Conservation (phyloP, 768 basidiomycete species). For the Terana coerulea region DNA sequence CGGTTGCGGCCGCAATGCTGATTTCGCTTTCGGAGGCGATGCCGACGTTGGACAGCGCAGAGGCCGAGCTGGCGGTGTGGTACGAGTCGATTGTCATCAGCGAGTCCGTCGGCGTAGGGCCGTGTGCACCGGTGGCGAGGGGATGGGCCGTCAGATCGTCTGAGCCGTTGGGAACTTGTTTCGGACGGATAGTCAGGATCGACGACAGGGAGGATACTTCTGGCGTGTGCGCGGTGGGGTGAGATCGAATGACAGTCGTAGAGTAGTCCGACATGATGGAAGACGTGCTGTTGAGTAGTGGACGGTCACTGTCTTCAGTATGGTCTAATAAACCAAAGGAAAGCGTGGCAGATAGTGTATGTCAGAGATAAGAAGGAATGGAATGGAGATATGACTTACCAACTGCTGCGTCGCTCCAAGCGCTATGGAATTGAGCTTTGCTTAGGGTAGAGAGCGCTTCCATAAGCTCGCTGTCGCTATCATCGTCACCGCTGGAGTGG, state of each 20-base stretch:
- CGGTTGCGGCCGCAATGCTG: slow-evolving; percentile 65
- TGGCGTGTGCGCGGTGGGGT: slow-evolving; percentile 31
- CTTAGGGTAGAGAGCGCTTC: slow-evolving; percentile 56
- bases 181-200: slow-evolving; percentile 65
- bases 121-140: slow-evolving; percentile 30
- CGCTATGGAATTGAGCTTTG: slow-evolving; percentile 45
- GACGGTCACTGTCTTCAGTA: slow-evolving; percentile 46
- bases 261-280: slow-evolving; percentile 59
- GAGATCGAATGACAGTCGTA: slow-evolving; percentile 59
- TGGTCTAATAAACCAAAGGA: slow-evolving; percentile 26
- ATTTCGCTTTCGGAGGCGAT: slow-evolving; percentile 25
- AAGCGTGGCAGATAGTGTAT: slow-evolving; percentile 11
- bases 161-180: slow-evolving; percentile 45
- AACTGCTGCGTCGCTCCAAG: slow-evolving; percentile 41
- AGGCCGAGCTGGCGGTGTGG: slow-evolving; percentile 53
- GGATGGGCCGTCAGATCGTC: slow-evolving; percentile 35
- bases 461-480: slow-evolving; percentile 66
- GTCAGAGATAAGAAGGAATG: slow-evolving; percentile 5
- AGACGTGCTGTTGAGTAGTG: slow-evolving; percentile 45
- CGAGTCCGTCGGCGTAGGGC: slow-evolving; percentile 34
- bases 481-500: slow-evolving; percentile 39
- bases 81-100: slow-evolving; percentile 59
- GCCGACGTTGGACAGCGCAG: slow-evolving; percentile 6
- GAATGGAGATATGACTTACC: slow-evolving; percentile 26
- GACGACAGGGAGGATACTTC: slow-evolving; percentile 61